Conservation (phyloP, 179 eudicot genomes). For the Beta macrorhiza region DNA sequence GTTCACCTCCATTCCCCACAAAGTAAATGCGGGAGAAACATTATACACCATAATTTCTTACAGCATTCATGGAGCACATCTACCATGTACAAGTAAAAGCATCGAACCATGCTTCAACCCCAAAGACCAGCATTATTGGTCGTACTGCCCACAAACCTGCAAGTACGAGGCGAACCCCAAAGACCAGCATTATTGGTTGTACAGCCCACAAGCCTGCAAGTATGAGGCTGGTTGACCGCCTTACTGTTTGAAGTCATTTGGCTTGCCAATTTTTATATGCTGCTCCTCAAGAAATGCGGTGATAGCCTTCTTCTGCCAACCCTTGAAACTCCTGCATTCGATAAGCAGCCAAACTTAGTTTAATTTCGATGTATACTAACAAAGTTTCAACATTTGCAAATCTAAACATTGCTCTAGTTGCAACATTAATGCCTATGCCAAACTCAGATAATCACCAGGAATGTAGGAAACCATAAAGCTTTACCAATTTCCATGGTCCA, state of each 20-base stretch:
- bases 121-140: neutral
- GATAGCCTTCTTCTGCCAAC: conserved; percentile 74
- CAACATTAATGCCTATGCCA: neutral
- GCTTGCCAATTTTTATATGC: conserved; percentile 61
- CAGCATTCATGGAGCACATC: no score
- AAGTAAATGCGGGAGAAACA: no score
- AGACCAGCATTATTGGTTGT: neutral
- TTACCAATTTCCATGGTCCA: neutral
- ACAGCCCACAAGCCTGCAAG: no score
- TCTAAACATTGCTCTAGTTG: neutral
- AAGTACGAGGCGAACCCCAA: neutral
- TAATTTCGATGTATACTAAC: neutral
- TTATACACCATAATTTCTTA: no score
- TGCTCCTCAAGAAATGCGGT: conserved; percentile 47
- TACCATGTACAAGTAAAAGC: no score
- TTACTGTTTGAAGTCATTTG: conserved; percentile 45
- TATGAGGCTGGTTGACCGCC: neutral
- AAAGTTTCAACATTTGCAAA: neutral
- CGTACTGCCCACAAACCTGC: no score
- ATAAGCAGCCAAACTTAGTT: neutral
- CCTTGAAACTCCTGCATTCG: conserved; percentile 70
- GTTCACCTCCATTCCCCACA: no score
- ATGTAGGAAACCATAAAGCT: neutral
- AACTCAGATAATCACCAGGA: neutral
- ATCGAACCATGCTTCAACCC: no score